Base-by-base conservation (phyloP, 176 grass and related monocot genomes). In the Aegilops bicornis region DNA sequence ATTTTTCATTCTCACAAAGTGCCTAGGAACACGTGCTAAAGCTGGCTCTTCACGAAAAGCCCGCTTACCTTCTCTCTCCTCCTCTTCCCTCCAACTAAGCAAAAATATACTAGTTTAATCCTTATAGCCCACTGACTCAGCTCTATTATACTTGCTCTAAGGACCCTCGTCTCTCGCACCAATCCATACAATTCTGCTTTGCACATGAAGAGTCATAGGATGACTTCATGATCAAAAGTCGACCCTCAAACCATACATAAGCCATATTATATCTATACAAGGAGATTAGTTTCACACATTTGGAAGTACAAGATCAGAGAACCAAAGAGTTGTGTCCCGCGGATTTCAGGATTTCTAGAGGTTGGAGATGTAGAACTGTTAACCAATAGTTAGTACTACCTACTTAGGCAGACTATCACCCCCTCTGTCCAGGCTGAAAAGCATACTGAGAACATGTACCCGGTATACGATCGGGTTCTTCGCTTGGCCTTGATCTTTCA, bases 401-500 rank as follows among this genome's bases (percentile, higher is more conserved):
- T 43, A 79, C 25, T 83, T 27, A 52, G 31, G 40, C 71, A 33
- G 33, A 60, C 29, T 15, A 76, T 70, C 80, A 79, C 14, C 58
- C 80, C 31, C 56, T 82, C 23, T 43, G 27, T 33, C 20, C 66
- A 6, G 42, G 70, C 7, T 60, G 64, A 73, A 56, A 88, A 37
- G 50, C 39, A 82, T 86, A 85, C 73, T 84, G 64, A 63, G 27
- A 36, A 40, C 33, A 42, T 54, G 63, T 58, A 81, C 16, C 50
- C 50, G 25, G 59, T 19, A 73, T 47, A 74, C 35, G 69, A 19
- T 78, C 79, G 22, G 88, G 83, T 35, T 83, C 68, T 52, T 95
- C 86, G 12, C 76, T 83, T 64, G 86, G 70, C 61, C 66, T 90
- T 22, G 84, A 87, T 76, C 52, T 60, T 85, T 87, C 89, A 24